Percentiles rank a stretch among this genome's conserved stretches.
Conservation (phyloP, 768 basidiomycete species). For the Mycena latifolia region DNA sequence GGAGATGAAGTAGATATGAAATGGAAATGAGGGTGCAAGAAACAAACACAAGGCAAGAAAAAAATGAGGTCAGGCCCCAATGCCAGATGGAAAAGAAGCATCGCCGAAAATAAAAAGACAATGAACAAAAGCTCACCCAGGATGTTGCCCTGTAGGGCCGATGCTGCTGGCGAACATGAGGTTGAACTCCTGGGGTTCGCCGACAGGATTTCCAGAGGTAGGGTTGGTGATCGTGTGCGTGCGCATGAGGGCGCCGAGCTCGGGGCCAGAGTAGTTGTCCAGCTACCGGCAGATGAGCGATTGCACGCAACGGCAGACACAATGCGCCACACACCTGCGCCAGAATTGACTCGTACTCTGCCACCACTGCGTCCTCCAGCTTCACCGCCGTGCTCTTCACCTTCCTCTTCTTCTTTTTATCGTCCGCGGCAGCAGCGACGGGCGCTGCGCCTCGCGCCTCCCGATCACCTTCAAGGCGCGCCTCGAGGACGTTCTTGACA, state of each 20-base stretch:
- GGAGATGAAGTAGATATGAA: no score
- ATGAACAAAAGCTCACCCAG: slow-evolving; percentile 75
- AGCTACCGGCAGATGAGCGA: slow-evolving; percentile 61
- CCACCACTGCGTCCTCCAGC: slow-evolving; percentile 78
- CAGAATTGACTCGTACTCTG: slow-evolving; percentile 84
- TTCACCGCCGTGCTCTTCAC: slow-evolving; percentile 77
- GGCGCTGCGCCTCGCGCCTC: slow-evolving; percentile 86
- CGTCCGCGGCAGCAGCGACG: slow-evolving; percentile 66
- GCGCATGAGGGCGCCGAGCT: slow-evolving; percentile 89
- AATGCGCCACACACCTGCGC: slow-evolving; percentile 82
- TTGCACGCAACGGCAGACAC: background rate
- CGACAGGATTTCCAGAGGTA: slow-evolving; percentile 91
- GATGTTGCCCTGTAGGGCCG: slow-evolving; percentile 96
- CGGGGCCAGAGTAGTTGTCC: slow-evolving; percentile 93
- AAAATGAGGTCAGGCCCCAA: slow-evolving; percentile 21
- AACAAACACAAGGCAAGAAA: slow-evolving; percentile 6
- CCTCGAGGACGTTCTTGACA: slow-evolving; percentile 92
- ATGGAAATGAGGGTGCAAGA: no score
- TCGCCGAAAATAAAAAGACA: background rate
- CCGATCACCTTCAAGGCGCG: slow-evolving; percentile 88
- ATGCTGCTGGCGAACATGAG: slow-evolving; percentile 99
- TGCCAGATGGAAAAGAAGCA: slow-evolving; percentile 5
- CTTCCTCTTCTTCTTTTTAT: slow-evolving; percentile 75
- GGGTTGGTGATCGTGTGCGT: slow-evolving; percentile 89
- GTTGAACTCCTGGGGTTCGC: slow-evolving; percentile 96